Evolutionary conservation across 2,329 filamentous ascomycete genomes (phyloP), one percentile per base, ranked within the genome.

Genomic region (Claviceps purpurea): DNA sequence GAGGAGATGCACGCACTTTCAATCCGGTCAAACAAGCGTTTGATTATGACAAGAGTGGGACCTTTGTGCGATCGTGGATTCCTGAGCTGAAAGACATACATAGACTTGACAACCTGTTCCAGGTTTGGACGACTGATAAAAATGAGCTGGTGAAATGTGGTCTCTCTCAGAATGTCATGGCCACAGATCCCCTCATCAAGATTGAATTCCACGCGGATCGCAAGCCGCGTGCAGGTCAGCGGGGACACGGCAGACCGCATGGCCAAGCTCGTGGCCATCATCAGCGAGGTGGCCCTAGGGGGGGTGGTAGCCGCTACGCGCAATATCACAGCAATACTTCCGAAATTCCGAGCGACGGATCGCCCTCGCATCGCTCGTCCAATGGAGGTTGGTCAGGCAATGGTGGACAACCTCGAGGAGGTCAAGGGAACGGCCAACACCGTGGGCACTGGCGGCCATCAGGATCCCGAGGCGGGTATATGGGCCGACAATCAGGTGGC

Each of bases 1-100:
- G 85, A 22, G 81, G 82, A 6, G 78, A 85, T 5, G 78, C 78
- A 0, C 73, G 87, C n/a, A 78, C 86, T 14, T 90, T 90, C 72
- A 91, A 91, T 60, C 85, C 86, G 0, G 80, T 91, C 48, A 90
- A 90, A 64, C 87, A 91, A 63, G 84, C 81, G 0, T 78, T 86
- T 44, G 85, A 89, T 56, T 90, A 91, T 61, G 87, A 91, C 62
- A 74, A 75, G 2, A 69, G 80, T 0, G 87, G 84, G 2, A 69
- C 75, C 6, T 91, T 88, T 57, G 80, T 89, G 8, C 78, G 78
- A n/a, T 71, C 76, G 2, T 91, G 87, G 87, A 73, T 90, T 0
- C 77, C 79, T 0, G 87, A 91, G 62, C 62, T 89, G 26, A 70
- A 75, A 2, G 63, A 69, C 0, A 65, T 89, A 1, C 67, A 73